phyloP scores from a whole-genome alignment of 768 basidiomycete species.

The Nidularia sp. region DNA sequence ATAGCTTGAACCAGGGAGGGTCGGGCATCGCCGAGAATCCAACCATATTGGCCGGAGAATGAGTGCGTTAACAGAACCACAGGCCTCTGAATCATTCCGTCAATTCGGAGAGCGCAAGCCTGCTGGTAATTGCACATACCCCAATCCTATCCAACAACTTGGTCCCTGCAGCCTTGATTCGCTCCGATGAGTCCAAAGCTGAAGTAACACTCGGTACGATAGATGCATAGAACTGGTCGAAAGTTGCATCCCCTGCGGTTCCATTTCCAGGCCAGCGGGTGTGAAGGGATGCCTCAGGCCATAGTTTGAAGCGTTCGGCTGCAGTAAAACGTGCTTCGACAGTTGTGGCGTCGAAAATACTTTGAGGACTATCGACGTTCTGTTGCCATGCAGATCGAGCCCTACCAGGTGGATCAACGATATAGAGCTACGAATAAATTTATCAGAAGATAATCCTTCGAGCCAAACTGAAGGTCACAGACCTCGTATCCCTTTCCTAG shows the following conservation, averaged over 20 bases:
- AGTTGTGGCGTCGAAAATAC: conserved; percentile 17
- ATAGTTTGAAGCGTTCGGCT: conserved; percentile 30
- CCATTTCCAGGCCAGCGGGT: conserved; percentile 54
- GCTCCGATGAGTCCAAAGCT: conserved; percentile 26
- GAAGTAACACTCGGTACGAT: conserved; percentile 34
- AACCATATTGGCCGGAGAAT: conserved; percentile 44
- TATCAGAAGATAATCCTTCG: background rate
- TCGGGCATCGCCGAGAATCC: conserved; percentile 43
- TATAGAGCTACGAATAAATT: conserved; percentile 25
- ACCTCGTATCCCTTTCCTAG: conserved; percentile 45
- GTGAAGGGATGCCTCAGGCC: conserved; percentile 42
- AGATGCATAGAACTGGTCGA: conserved; percentile 42
- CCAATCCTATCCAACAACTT: conserved; percentile 44
- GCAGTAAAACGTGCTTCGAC: conserved; percentile 42
- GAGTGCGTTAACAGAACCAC: conserved; percentile 47
- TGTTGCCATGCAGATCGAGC: conserved; percentile 42
- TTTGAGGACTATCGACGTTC: conserved; percentile 29
- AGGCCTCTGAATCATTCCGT: conserved; percentile 21
- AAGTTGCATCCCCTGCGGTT: conserved; percentile 36
- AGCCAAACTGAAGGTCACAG: conserved; percentile 8
- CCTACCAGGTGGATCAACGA: conserved; percentile 42
- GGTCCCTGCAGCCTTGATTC: conserved; percentile 36
- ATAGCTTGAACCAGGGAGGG: conserved; percentile 42
- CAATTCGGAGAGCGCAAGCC: background rate
- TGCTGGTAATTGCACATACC: conserved; percentile 21